Evolutionary conservation across 2,329 filamentous ascomycete genomes (phyloP).

Genomic region (Talaromyces sp.): DNA sequence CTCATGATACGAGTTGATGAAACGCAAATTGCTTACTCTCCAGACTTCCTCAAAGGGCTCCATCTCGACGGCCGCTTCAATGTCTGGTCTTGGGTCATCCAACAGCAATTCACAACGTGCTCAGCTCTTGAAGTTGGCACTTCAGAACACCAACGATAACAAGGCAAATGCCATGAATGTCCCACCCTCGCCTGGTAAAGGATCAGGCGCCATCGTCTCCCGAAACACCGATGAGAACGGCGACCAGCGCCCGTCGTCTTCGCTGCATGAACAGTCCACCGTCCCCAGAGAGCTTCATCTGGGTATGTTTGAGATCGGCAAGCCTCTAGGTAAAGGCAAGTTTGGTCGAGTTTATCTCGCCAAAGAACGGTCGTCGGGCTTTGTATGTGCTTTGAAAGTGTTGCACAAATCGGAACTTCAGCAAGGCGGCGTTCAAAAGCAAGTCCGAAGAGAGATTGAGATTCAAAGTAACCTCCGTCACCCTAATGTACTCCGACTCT

Average conservation of each 20-base stretch:
- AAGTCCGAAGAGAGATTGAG: slow-evolving; percentile 84
- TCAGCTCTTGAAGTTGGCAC: slow-evolving; percentile 81
- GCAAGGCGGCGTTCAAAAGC: slow-evolving; percentile 80
- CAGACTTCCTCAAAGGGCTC: slow-evolving; percentile 44
- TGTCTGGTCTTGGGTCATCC: slow-evolving; percentile 51
- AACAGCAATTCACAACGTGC: slow-evolving; percentile 63
- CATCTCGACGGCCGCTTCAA: slow-evolving; percentile 49
- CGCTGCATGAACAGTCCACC: slow-evolving; percentile 60
- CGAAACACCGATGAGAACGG: slow-evolving; percentile 52
- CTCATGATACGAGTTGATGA: not conserved
- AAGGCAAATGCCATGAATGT: slow-evolving; percentile 57
- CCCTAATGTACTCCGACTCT: slow-evolving; percentile 81
- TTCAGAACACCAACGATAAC: slow-evolving; percentile 74
- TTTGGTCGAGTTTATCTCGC: slow-evolving; percentile 86
- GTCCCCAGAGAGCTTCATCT: slow-evolving; percentile 70
- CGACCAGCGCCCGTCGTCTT: slow-evolving; percentile 38
- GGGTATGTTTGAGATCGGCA: slow-evolving; percentile 92
- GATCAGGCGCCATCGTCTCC: slow-evolving; percentile 43
- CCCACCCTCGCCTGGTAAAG: slow-evolving; percentile 66
- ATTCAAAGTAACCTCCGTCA: slow-evolving; percentile 87
- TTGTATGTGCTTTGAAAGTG: slow-evolving; percentile 85
- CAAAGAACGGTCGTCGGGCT: slow-evolving; percentile 75
- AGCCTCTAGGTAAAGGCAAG: slow-evolving; percentile 83
- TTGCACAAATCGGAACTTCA: slow-evolving; percentile 82
- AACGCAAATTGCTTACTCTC: slow-evolving; percentile 21